These are phyloP conservation scores for Crucihimalaya himalaica DNA, from an alignment of 345 rosid species.

Conservation along the genomic window DNA sequence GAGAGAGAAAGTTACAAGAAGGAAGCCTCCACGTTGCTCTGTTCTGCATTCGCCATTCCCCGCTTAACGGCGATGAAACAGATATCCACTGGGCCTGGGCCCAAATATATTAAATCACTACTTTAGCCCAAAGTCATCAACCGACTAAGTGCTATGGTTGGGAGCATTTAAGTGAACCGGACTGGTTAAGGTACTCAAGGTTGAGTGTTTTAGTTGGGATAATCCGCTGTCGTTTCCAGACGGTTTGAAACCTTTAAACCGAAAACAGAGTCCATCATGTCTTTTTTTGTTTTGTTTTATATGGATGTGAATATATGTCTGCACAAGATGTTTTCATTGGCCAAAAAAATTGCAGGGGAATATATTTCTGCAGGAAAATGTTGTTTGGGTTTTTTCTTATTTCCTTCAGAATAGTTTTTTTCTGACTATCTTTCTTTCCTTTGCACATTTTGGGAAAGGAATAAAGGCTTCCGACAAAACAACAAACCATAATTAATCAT, in stretches of 20 bases:
- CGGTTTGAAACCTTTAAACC: not conserved
- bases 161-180: not conserved
- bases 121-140: too few relatives aligned
- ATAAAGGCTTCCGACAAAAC: constrained; percentile 38
- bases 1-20: not conserved
- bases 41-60: not conserved
- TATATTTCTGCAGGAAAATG: not conserved
- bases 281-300: not conserved
- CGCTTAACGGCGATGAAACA: not conserved
- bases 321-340: not conserved
- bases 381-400: not conserved
- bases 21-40: not conserved
- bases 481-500: constrained; percentile 12
- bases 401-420: not conserved
- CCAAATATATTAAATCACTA: not conserved
- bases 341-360: not conserved
- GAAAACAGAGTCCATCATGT: not conserved
- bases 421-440: constrained; percentile 6
- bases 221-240: not conserved
- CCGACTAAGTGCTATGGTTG: not conserved
- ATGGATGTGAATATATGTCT: not conserved
- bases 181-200: too few relatives aligned
- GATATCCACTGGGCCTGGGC: not conserved
- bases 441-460: constrained; percentile 33
- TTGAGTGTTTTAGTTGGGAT: too few relatives aligned